A percentile compares a stretch with the other conserved stretches of the same genome.
These are phyloP conservation scores for Herpomyces periplanetae DNA, from an alignment of 2,329 filamentous ascomycete species.

Conservation along the genomic window DNA sequence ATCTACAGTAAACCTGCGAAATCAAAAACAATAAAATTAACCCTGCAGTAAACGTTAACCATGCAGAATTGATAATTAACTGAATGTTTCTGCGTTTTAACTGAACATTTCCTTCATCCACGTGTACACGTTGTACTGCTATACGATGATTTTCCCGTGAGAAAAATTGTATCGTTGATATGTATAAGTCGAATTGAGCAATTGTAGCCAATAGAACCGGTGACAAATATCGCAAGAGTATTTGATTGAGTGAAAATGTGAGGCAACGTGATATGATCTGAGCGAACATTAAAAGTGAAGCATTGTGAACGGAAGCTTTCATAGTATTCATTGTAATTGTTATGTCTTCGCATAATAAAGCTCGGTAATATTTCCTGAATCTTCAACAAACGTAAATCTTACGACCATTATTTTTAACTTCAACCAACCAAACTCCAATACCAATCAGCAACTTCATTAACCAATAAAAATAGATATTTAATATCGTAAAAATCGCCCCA, in stretches of 20 bases:
- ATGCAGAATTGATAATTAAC: constrained; percentile 52
- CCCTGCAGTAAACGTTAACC: constrained; percentile 31
- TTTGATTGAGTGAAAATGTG: constrained; percentile 68
- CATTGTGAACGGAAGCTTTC: constrained; percentile 24
- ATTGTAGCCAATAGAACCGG: constrained; percentile 48
- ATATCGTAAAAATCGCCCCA: no score
- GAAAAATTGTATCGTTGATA: constrained; percentile 73
- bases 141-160: constrained; percentile 61
- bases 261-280: constrained; percentile 55
- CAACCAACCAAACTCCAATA: no score
- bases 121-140: constrained; percentile 43
- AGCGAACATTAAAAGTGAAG: constrained; percentile 48
- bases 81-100: constrained; percentile 13
- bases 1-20: constrained; percentile 23
- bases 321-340: no score
- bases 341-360: no score
- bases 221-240: constrained; percentile 53
- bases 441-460: no score
- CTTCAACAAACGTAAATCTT: no score
- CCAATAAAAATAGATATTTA: no score
- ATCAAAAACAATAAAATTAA: constrained; percentile 20
- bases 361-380: no score
- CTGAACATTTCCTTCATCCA: constrained; percentile 5
- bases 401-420: no score
- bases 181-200: constrained; percentile 66